phyloP scores from a whole-genome alignment of 2,329 filamentous ascomycete genomes.

The Tolypocladium sp. region DNA sequence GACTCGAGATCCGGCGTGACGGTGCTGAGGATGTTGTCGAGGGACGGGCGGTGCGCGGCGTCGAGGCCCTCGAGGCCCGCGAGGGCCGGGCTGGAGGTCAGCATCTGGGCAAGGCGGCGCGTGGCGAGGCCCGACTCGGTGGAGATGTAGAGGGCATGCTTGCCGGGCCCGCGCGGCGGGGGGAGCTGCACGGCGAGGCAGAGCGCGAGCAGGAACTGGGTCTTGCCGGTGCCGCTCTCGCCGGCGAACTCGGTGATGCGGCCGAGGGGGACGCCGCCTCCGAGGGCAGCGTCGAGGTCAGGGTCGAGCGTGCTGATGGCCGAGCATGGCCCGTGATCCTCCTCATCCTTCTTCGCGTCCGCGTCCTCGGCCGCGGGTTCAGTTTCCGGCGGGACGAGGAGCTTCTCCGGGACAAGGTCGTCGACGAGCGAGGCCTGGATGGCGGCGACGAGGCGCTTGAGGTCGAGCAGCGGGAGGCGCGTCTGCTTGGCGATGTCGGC shows the following conservation, averaged over 20 bases:
- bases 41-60: conserved; percentile 39
- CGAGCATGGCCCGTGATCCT: neutral
- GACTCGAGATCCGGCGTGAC: conserved; percentile 83
- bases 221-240: conserved; percentile 92
- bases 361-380: neutral
- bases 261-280: conserved; percentile 72
- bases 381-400: neutral
- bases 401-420: conserved; percentile 34
- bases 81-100: conserved; percentile 57
- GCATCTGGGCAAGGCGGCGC: conserved; percentile 69
- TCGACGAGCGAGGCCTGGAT: conserved; percentile 58
- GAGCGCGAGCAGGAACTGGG: conserved; percentile 80
- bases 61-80: conserved; percentile 19
- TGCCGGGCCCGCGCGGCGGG: conserved; percentile 58
- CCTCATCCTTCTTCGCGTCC: neutral
- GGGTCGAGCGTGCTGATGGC: conserved; percentile 73
- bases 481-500: conserved; percentile 80
- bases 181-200: conserved; percentile 79
- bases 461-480: conserved; percentile 68
- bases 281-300: conserved; percentile 58
- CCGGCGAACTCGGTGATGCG: conserved; percentile 85
- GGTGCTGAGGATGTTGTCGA: conserved; percentile 71
- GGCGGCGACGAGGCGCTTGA: conserved; percentile 63
- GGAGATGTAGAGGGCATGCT: conserved; percentile 82
- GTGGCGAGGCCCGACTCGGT: conserved; percentile 85